Evolutionary conservation across 495 filamentous ascomycete species (phyloP).

Genomic region (Chaetomium tenue): DNA sequence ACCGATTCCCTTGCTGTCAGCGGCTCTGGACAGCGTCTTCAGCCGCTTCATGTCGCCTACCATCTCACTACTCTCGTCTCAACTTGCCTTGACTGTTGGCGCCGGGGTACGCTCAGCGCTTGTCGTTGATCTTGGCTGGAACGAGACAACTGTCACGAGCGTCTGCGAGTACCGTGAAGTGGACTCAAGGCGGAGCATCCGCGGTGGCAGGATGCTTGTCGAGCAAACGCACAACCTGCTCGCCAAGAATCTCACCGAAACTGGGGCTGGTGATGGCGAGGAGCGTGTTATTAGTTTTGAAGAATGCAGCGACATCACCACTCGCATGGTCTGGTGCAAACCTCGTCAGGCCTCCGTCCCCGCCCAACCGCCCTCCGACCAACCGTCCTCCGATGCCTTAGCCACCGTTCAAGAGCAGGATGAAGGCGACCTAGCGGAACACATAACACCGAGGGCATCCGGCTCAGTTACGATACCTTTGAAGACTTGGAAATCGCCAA

Average conservation of each 20-base stretch:
- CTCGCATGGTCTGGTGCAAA: slow-evolving; percentile 75
- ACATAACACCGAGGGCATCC: not conserved
- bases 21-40: slow-evolving; percentile 72
- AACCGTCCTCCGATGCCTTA: slow-evolving; percentile 36
- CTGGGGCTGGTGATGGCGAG: slow-evolving; percentile 19
- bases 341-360: slow-evolving; percentile 23
- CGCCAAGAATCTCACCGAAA: slow-evolving; percentile 34
- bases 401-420: slow-evolving; percentile 53
- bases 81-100: slow-evolving; percentile 67
- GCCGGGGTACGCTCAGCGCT: slow-evolving; percentile 79
- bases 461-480: slow-evolving; percentile 46
- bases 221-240: slow-evolving; percentile 69
- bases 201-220: slow-evolving; percentile 68
- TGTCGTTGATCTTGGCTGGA: slow-evolving; percentile 89
- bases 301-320: slow-evolving; percentile 73
- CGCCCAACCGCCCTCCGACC: slow-evolving; percentile 18
- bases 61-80: slow-evolving; percentile 74
- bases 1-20: slow-evolving; percentile 74
- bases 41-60: slow-evolving; percentile 73
- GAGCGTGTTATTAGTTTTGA: slow-evolving; percentile 57
- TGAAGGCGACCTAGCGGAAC: slow-evolving; percentile 33
- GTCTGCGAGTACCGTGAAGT: slow-evolving; percentile 90
- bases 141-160: slow-evolving; percentile 74
- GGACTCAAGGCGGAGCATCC: slow-evolving; percentile 59
- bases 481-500: slow-evolving; percentile 46